These are phyloP conservation scores for Leptomonas pyrrhocoris DNA, from an alignment of 208 protist genomes.

Conservation along the genomic window DNA sequence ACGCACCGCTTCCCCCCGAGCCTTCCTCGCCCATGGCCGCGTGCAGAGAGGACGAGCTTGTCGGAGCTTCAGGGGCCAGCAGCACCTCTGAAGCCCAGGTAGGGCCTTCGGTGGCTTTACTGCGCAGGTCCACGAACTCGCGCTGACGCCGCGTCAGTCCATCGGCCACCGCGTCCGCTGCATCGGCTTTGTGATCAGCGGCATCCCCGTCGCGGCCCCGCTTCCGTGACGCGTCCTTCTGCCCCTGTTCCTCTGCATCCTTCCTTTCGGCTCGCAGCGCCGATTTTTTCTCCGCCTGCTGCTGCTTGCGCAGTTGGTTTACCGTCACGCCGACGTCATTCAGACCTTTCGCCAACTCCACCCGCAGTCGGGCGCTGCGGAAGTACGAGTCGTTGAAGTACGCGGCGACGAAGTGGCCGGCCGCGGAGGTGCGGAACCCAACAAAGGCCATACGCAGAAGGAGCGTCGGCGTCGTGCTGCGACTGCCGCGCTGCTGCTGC, in stretches of 20 bases:
- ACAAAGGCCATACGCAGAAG: conserved; percentile 97
- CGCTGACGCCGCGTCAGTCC: conserved; percentile 32
- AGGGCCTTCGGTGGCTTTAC: conserved; percentile 56
- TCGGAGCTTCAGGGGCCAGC: conserved; percentile 31
- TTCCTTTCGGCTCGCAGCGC: conserved; percentile 3
- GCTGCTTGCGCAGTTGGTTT: conserved; percentile 49
- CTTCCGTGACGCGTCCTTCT: conserved; percentile 1
- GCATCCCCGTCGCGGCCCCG: neutral
- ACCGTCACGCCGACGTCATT: conserved; percentile 65
- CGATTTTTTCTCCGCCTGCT: conserved; percentile 25
- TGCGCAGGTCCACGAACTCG: conserved; percentile 73
- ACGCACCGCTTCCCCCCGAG: neutral
- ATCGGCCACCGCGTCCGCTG: neutral
- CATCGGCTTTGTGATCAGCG: neutral
- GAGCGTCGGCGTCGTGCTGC: conserved; percentile 5
- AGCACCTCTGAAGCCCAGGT: conserved; percentile 81
- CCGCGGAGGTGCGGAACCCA: conserved; percentile 88
- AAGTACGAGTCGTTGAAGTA: conserved; percentile 96
- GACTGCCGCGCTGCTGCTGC: conserved; percentile 9
- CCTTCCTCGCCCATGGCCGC: neutral
- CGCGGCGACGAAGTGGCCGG: conserved; percentile 86
- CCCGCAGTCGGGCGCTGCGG: conserved; percentile 91
- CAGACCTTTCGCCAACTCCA: conserved; percentile 81
- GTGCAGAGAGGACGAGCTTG: conserved; percentile 1
- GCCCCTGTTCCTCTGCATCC: neutral